Conservation (phyloP, 495 filamentous ascomycete genomes). For the Cercophora samala region DNA sequence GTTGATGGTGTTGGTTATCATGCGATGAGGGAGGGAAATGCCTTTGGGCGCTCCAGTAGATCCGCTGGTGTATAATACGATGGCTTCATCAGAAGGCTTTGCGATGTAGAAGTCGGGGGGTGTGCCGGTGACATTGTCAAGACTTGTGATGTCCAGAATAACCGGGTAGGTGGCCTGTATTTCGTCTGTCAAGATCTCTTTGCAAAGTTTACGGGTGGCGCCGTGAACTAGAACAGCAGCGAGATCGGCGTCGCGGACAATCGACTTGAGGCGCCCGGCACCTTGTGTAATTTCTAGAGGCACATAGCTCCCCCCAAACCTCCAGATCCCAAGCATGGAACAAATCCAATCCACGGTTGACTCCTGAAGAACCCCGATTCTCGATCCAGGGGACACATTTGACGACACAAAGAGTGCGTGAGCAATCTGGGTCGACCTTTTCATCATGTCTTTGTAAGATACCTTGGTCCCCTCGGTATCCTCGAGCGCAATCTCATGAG, state of each 20-base stretch:
- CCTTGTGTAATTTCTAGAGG: conserved; percentile 41
- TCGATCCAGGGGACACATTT: conserved; percentile 11
- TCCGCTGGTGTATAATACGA: conserved; percentile 14
- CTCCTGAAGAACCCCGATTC: conserved; percentile 21
- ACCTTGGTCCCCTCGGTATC: conserved; percentile 8
- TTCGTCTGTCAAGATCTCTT: conserved; percentile 6
- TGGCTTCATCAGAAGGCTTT: conserved; percentile 11
- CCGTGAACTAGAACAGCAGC: conserved; percentile 24
- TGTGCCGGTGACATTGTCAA: not conserved
- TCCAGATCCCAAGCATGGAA: conserved; percentile 45
- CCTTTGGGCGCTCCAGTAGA: conserved; percentile 14
- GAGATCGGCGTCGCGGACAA: conserved; percentile 27
- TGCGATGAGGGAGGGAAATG: conserved; percentile 15
- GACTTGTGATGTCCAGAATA: not conserved
- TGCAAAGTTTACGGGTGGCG: conserved; percentile 6
- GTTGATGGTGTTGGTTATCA: conserved; percentile 18
- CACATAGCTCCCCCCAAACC: conserved; percentile 41
- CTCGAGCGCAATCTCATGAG: conserved; percentile 4
- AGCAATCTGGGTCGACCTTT: conserved; percentile 14
- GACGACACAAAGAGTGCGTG: conserved; percentile 1
- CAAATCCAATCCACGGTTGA: conserved; percentile 38
- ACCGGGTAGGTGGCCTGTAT: too few relatives aligned
- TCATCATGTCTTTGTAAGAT: conserved; percentile 15
- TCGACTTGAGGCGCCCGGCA: conserved; percentile 30
- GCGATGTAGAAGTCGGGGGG: not conserved